Percentiles rank a stretch among this genome's conserved stretches.
Evolutionary conservation across 2,329 filamentous ascomycete species (phyloP).

Genomic region (Basipetospora chlamydospora): DNA sequence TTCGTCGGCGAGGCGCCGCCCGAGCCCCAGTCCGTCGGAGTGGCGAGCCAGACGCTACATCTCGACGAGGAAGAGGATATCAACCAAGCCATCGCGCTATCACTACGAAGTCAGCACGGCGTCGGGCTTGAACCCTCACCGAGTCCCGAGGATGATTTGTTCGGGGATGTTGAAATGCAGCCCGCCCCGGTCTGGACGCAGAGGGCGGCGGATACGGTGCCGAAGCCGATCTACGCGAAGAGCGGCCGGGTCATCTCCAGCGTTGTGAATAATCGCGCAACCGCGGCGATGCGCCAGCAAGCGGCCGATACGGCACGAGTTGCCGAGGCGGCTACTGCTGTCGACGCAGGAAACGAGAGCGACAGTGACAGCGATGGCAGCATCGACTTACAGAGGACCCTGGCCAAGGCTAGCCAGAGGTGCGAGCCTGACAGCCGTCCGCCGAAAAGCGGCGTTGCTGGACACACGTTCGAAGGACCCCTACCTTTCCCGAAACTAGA

Average conservation of each 20-base stretch:
- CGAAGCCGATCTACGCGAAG: slow-evolving; percentile 35
- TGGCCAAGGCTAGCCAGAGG: slow-evolving; percentile 39
- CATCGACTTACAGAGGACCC: slow-evolving; percentile 62
- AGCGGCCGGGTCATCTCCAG: slow-evolving; percentile 53
- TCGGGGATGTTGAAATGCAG: slow-evolving; percentile 33
- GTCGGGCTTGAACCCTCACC: slow-evolving; percentile 13
- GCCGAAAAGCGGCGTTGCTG: slow-evolving; percentile 29
- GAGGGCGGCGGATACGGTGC: slow-evolving; percentile 30
- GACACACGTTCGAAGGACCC: slow-evolving; percentile 64
- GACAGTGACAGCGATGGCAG: slow-evolving; percentile 55
- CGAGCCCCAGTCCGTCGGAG: slow-evolving; percentile 7
- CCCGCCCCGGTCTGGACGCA: slow-evolving; percentile 38
- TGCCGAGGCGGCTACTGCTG: background rate
- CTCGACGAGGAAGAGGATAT: slow-evolving; percentile 46
- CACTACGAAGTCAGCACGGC: slow-evolving; percentile 51
- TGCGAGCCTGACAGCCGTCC: background rate
- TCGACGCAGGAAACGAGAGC: slow-evolving; percentile 41
- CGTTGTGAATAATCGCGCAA: slow-evolving; percentile 60
- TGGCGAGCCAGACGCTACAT: slow-evolving; percentile 13
- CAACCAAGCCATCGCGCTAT: slow-evolving; percentile 70
- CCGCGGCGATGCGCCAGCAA: slow-evolving; percentile 36
- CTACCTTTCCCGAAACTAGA: slow-evolving; percentile 83
- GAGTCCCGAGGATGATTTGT: slow-evolving; percentile 22
- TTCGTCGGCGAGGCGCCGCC: slow-evolving; percentile 29
- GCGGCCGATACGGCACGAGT: slow-evolving; percentile 9